Evolutionary conservation across 176 grass and related monocot genomes (phyloP).

Genomic region (Avena sativa): DNA sequence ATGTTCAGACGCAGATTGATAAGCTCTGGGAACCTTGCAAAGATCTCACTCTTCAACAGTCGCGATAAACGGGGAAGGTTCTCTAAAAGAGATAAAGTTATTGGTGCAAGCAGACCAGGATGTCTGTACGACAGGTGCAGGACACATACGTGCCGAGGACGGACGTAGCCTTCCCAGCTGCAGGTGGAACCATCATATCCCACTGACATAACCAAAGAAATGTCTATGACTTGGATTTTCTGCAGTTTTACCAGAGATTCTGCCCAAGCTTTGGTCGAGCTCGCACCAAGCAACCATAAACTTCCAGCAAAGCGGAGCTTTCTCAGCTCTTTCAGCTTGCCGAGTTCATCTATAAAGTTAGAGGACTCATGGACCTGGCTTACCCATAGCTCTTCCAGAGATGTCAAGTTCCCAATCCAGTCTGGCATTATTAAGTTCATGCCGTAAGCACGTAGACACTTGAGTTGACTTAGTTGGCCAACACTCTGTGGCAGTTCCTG

Average conservation of each 20-base stretch:
- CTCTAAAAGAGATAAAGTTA: not conserved
- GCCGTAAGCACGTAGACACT: not conserved
- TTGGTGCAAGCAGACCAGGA: not conserved
- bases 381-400: not conserved
- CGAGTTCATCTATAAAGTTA: not conserved
- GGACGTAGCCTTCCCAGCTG: not conserved
- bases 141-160: not conserved
- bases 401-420: constrained; percentile 2
- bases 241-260: not conserved
- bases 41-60: not conserved
- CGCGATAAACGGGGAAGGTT: not conserved
- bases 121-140: no score
- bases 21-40: not conserved
- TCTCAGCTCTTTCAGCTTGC: not conserved
- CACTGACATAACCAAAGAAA: not conserved
- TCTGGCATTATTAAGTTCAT: no score
- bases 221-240: not conserved
- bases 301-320: not conserved
- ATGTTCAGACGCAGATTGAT: not conserved
- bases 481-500: not conserved
- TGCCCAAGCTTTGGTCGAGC: not conserved
- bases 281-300: not conserved
- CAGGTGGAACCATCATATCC: not conserved
- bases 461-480: not conserved
- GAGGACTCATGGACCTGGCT: not conserved